Conservation (phyloP, 169 alveolate genomes). For the Babesia ovis region DNA sequence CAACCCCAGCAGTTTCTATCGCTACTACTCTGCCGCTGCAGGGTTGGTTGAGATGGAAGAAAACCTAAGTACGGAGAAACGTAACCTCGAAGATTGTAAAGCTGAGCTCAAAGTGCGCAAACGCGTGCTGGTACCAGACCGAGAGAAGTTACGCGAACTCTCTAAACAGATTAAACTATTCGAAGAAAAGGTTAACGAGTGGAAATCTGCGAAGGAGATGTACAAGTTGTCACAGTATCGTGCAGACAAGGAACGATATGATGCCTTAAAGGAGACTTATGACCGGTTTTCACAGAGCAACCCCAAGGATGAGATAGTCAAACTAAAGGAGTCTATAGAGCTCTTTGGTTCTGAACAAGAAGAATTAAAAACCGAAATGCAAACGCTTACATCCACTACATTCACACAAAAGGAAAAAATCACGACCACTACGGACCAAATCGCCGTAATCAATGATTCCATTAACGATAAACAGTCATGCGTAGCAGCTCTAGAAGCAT, state of each 20-base stretch:
- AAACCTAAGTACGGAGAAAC: constrained; percentile 51
- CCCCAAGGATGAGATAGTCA: constrained; percentile 62
- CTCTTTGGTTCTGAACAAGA: constrained; percentile 16
- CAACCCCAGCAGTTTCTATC: constrained; percentile 65
- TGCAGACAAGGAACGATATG: constrained; percentile 53
- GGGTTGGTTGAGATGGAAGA: constrained; percentile 72
- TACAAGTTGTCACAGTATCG: constrained; percentile 69
- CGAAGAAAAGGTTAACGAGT: constrained; percentile 64
- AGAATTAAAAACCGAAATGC: constrained; percentile 37
- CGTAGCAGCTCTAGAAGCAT: constrained; percentile 26
- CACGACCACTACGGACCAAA: constrained; percentile 40
- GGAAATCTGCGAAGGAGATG: constrained; percentile 62
- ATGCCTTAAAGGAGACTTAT: constrained; percentile 58
- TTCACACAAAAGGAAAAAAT: constrained; percentile 41
- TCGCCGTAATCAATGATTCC: constrained; percentile 46
- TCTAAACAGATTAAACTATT: constrained; percentile 60
- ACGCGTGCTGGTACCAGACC: constrained; percentile 65
- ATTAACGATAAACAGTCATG: constrained; percentile 49
- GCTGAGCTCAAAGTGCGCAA: constrained; percentile 68
- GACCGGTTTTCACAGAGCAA: constrained; percentile 51
- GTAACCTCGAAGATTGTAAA: constrained; percentile 64
- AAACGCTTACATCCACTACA: constrained; percentile 36
- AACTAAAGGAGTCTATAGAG: constrained; percentile 53
- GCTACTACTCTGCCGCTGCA: constrained; percentile 73
- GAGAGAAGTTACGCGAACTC: constrained; percentile 60